phyloP scores from a whole-genome alignment of 1,139 yeast species.

The Taphrina confusa region DNA sequence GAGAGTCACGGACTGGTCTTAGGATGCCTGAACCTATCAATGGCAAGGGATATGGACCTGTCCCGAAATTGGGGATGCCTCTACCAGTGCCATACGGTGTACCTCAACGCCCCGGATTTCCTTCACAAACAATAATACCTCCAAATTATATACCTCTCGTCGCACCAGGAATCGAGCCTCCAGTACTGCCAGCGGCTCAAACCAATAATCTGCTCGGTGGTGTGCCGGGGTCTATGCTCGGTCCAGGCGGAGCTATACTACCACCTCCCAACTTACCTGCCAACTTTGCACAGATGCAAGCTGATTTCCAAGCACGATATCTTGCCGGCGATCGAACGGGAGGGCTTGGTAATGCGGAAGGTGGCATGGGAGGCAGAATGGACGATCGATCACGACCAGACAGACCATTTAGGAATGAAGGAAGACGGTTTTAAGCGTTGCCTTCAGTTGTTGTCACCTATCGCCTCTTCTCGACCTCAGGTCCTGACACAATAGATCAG shows the following conservation, averaged over 20 bases:
- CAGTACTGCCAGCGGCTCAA: conserved; percentile 34
- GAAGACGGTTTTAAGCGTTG: conserved; percentile 5
- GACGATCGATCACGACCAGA: conserved; percentile 10
- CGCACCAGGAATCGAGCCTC: conserved; percentile 37
- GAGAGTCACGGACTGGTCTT: conserved; percentile 40
- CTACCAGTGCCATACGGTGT: conserved; percentile 41
- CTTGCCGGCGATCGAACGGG: conserved; percentile 23
- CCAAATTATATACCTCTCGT: conserved; percentile 27
- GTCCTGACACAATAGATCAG: too few species aligned
- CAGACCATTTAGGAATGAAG: conserved; percentile 16
- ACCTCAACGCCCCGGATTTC: conserved; percentile 36
- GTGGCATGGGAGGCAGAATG: neutral
- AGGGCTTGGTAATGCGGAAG: neutral
- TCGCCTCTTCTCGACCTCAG: too few species aligned
- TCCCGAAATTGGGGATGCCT: conserved; percentile 41
- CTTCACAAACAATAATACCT: conserved; percentile 26
- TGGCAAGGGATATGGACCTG: conserved; percentile 41
- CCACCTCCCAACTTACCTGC: conserved; percentile 33
- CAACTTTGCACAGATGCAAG: conserved; percentile 32
- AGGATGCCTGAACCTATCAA: conserved; percentile 29
- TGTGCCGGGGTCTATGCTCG: conserved; percentile 14
- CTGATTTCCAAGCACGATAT: conserved; percentile 27
- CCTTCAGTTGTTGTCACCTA: too few species aligned
- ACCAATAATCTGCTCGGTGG: conserved; percentile 11
- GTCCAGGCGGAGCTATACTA: conserved; percentile 20